Evolutionary conservation across 1,284 basidiomycete species (phyloP).

Genomic region (Microbotryum intermedium): DNA sequence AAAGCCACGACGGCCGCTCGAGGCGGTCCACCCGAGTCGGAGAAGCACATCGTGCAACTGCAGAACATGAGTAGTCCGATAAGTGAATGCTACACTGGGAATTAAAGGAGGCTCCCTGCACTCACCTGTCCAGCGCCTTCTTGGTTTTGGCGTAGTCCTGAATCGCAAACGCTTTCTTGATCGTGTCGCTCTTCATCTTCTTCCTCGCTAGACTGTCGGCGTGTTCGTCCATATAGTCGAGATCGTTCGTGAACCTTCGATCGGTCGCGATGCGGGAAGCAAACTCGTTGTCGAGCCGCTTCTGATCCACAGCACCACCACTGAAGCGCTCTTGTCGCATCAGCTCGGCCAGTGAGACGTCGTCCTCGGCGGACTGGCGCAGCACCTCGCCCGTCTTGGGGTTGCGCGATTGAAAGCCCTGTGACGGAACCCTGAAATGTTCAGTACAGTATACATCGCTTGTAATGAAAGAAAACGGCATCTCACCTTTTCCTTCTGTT

Average conservation of each 20-base stretch:
- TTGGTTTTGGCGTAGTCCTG: slow-evolving; percentile 93
- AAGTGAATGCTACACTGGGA: background rate
- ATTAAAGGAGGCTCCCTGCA: background rate
- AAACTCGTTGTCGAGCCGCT: slow-evolving; percentile 81
- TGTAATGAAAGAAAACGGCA: slow-evolving; percentile 8
- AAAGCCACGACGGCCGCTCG: slow-evolving; percentile 78
- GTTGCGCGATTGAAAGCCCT: slow-evolving; percentile 70
- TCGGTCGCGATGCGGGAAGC: slow-evolving; percentile 80
- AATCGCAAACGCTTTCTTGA: slow-evolving; percentile 95
- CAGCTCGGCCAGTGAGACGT: slow-evolving; percentile 80
- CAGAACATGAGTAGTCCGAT: background rate
- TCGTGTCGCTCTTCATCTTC: slow-evolving; percentile 89
- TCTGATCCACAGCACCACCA: slow-evolving; percentile 79
- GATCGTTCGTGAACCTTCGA: slow-evolving; percentile 72
- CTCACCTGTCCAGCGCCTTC: slow-evolving; percentile 60
- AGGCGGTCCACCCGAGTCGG: slow-evolving; percentile 62
- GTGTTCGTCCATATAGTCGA: slow-evolving; percentile 95
- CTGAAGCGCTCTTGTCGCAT: slow-evolving; percentile 84
- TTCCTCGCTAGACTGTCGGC: slow-evolving; percentile 81
- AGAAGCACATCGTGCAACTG: slow-evolving; percentile 75
- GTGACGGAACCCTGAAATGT: background rate
- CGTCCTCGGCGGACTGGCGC: slow-evolving; percentile 77
- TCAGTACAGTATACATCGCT: no score
- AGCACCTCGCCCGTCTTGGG: slow-evolving; percentile 76
- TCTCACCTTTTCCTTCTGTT: slow-evolving; percentile 59